Conservation (phyloP, 306 rosid species). For the Psophocarpus tetragonolobus region DNA sequence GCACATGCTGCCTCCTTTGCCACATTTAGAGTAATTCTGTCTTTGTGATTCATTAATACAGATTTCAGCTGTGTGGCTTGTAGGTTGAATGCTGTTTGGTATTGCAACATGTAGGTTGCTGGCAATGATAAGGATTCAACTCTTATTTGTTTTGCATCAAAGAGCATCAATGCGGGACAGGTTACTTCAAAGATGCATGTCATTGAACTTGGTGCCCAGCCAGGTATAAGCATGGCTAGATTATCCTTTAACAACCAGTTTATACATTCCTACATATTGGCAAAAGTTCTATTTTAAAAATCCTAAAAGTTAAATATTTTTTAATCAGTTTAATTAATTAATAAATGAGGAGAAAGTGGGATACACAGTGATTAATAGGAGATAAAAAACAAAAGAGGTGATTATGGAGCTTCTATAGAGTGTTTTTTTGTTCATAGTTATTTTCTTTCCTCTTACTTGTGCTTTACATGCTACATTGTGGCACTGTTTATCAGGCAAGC, state of each 20-base stretch:
- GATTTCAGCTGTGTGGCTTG: conserved; percentile 26
- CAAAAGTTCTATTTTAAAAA: not conserved
- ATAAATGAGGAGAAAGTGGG: conserved; percentile 11
- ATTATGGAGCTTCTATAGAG: not conserved
- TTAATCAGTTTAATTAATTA: not conserved
- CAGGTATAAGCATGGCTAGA: conserved; percentile 51
- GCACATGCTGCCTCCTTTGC: conserved; percentile 92
- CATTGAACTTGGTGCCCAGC: conserved; percentile 88
- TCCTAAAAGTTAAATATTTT: not conserved
- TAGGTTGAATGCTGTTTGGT: conserved; percentile 14
- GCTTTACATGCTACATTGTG: conserved; percentile 15
- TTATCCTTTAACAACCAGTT: conserved; percentile 13
- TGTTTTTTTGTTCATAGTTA: conserved; percentile 2
- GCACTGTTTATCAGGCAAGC: conserved; percentile 58
- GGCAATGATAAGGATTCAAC: conserved; percentile 75
- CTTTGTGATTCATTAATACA: conserved; percentile 23
- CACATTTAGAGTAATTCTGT: conserved; percentile 51
- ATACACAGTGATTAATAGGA: not conserved
- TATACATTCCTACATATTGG: not conserved
- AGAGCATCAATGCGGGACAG: conserved; percentile 74
- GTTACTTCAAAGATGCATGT: conserved; percentile 77
- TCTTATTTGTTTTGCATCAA: conserved; percentile 78
- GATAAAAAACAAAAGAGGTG: not conserved
- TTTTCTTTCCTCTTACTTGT: not conserved
- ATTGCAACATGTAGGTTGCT: conserved; percentile 52